Evolutionary conservation across 495 filamentous ascomycete genomes (phyloP).

Genomic region (Neurospora tetraspora): DNA sequence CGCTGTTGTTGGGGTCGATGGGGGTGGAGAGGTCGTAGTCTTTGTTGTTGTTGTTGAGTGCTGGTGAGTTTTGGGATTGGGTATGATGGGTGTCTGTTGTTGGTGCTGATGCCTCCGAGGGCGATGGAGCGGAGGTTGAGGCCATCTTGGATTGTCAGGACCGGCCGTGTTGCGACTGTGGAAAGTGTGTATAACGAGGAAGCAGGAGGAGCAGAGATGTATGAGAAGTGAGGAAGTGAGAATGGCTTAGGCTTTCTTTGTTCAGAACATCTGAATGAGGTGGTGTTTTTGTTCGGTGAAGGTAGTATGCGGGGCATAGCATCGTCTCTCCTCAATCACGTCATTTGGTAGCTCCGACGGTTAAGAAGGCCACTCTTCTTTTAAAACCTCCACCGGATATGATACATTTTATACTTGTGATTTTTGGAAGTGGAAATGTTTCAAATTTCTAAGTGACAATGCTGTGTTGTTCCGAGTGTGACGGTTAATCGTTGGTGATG

Average conservation of each 20-base stretch:
- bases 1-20: slow-evolving; percentile 32
- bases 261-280: neutral
- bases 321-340: neutral
- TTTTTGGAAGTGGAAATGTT: neutral
- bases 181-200: neutral
- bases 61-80: neutral
- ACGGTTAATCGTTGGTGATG: neutral
- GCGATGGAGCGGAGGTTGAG: neutral
- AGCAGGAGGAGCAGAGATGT: neutral
- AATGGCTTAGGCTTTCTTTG: neutral
- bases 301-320: neutral
- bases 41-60: neutral
- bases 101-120: neutral
- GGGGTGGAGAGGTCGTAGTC: slow-evolving; percentile 47
- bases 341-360: neutral
- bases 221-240: neutral
- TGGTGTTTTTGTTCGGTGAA: neutral
- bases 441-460: neutral
- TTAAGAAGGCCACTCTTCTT: neutral
- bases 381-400: neutral
- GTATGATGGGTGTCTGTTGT: neutral
- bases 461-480: neutral
- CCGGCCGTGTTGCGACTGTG: neutral
- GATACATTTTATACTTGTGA: neutral
- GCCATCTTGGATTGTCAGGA: neutral